Evolutionary conservation across 1,139 yeast species (phyloP).

Genomic region (Blastobotrys capitulatus): DNA sequence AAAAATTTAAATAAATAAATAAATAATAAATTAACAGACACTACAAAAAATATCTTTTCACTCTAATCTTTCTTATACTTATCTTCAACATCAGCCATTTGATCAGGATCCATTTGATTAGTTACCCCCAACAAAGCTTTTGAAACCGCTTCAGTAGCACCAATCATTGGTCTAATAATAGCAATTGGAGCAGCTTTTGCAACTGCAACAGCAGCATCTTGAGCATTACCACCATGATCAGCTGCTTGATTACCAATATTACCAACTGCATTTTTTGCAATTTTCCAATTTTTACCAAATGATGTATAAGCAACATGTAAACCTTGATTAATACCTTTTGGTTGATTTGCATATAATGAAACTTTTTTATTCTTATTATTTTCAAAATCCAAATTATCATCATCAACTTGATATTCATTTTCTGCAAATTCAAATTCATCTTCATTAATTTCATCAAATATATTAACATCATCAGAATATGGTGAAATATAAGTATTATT

Average conservation of each 20-base stretch:
- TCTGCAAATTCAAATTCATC: slow-evolving; percentile 34
- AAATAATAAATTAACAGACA: no score
- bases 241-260: slow-evolving; percentile 57
- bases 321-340: slow-evolving; percentile 65
- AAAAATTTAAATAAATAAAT: no score
- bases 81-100: slow-evolving; percentile 27
- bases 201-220: slow-evolving; percentile 61
- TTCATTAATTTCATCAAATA: slow-evolving; percentile 21
- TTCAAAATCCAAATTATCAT: slow-evolving; percentile 24
- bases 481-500: slow-evolving; percentile 20
- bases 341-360: slow-evolving; percentile 84
- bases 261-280: slow-evolving; percentile 60
- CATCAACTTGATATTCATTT: slow-evolving; percentile 27
- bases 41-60: no score
- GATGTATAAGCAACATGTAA: slow-evolving; percentile 66
- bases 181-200: slow-evolving; percentile 77
- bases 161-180: slow-evolving; percentile 78
- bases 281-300: slow-evolving; percentile 58
- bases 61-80: slow-evolving; percentile 7
- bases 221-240: slow-evolving; percentile 43
- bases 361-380: slow-evolving; percentile 32
- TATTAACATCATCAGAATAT: slow-evolving; percentile 25
- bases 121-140: slow-evolving; percentile 79
- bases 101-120: slow-evolving; percentile 69
- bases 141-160: slow-evolving; percentile 87